These are phyloP conservation scores for Drechslerella coelobrocha DNA, from an alignment of 2,329 filamentous ascomycete genomes.

Conservation along the genomic window DNA sequence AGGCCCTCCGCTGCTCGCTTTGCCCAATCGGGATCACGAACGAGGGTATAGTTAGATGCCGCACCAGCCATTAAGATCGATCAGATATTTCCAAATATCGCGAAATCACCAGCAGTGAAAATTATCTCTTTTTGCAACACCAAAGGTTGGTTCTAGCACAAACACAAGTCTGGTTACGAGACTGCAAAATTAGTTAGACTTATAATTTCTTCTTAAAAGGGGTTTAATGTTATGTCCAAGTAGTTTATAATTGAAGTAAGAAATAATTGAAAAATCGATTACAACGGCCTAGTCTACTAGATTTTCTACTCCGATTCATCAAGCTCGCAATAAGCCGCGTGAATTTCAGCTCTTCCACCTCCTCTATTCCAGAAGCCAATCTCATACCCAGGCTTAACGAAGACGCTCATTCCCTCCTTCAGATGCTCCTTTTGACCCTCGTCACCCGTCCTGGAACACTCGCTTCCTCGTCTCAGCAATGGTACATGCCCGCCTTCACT, in stretches of 20 bases:
- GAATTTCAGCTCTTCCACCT: slow-evolving; percentile 23
- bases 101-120: too few relatives aligned
- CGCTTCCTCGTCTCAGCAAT: slow-evolving; percentile 22
- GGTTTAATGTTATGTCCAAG: neutral
- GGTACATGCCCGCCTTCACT: slow-evolving; percentile 36
- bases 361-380: slow-evolving; percentile 36
- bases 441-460: slow-evolving; percentile 32
- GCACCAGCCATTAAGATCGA: too few relatives aligned
- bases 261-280: neutral
- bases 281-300: neutral
- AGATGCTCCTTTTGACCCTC: slow-evolving; percentile 27
- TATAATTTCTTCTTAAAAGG: too few relatives aligned
- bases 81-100: too few relatives aligned
- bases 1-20: neutral
- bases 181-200: too few relatives aligned
- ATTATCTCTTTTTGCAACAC: too few relatives aligned
- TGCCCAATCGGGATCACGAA: neutral
- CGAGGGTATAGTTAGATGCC: too few relatives aligned
- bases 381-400: slow-evolving; percentile 33
- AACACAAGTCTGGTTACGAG: too few relatives aligned
- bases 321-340: slow-evolving; percentile 24
- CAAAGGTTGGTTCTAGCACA: too few relatives aligned
- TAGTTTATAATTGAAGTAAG: neutral
- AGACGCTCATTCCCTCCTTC: slow-evolving; percentile 33
- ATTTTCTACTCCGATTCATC: slow-evolving; percentile 5